Percentiles rank a stretch among this genome's conserved stretches.
These are phyloP conservation scores for Hanseniaspora taiwanica DNA, from an alignment of 805 yeast genomes.

Conservation along the genomic window DNA sequence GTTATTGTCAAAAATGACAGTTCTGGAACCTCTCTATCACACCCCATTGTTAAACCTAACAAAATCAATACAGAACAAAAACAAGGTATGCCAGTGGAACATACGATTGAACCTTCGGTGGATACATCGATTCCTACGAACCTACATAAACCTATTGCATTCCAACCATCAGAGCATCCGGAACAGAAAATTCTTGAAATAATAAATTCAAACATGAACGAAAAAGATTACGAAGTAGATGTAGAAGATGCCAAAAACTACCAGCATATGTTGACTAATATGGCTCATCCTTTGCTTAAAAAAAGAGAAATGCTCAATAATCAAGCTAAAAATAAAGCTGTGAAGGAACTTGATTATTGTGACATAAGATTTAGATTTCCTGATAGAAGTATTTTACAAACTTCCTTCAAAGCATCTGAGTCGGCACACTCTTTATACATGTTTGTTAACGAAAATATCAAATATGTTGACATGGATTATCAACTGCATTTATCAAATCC, in stretches of 20 bases:
- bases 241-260: slow-evolving; percentile 41
- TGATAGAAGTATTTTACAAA: slow-evolving; percentile 38
- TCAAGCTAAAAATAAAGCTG: slow-evolving; percentile 7
- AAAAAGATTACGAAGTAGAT: slow-evolving; percentile 31
- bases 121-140: not conserved
- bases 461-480: slow-evolving; percentile 22
- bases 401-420: slow-evolving; percentile 34
- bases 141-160: not conserved
- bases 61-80: too few relatives aligned
- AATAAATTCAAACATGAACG: slow-evolving; percentile 19
- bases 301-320: slow-evolving; percentile 22
- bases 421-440: slow-evolving; percentile 23
- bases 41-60: too few relatives aligned
- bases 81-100: too few relatives aligned
- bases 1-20: not conserved
- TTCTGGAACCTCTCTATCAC: not conserved
- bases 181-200: slow-evolving; percentile 1
- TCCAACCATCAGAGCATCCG: slow-evolving; percentile 1
- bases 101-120: not conserved
- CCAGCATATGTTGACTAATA: slow-evolving; percentile 33
- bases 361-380: slow-evolving; percentile 44
- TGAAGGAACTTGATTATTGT: slow-evolving; percentile 22
- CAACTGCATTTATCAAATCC: slow-evolving; percentile 39
- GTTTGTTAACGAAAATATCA: slow-evolving; percentile 18
- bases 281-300: slow-evolving; percentile 31